These are phyloP conservation scores for Ustulina deusta DNA, from an alignment of 2,329 filamentous ascomycete species.

Conservation along the genomic window DNA sequence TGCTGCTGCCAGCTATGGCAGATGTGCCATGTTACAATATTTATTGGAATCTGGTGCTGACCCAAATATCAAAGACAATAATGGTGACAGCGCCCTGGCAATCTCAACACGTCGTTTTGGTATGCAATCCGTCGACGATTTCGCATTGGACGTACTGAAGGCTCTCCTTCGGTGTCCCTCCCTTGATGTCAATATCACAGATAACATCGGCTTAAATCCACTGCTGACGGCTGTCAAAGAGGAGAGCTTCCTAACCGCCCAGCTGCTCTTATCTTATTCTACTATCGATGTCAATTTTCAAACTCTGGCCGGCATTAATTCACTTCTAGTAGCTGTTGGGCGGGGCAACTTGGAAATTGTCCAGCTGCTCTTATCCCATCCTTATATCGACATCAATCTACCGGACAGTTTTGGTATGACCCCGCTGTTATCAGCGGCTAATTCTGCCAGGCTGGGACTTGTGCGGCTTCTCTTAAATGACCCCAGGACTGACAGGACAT, in stretches of 20 bases:
- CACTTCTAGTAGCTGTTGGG: not conserved
- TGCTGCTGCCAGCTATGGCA: rapidly evolving
- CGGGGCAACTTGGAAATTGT: not conserved
- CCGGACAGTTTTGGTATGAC: no score
- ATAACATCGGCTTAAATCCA: not conserved
- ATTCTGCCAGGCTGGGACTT: not conserved
- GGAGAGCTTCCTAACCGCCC: no score
- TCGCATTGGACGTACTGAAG: no score
- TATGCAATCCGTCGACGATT: no score
- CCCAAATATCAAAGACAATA: not conserved
- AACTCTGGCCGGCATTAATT: not conserved
- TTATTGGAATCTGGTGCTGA: not conserved
- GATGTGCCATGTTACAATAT: not conserved
- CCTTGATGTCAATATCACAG: not conserved
- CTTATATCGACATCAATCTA: not conserved
- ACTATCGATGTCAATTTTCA: not conserved
- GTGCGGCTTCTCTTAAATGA: not conserved
- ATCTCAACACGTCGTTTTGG: no score
- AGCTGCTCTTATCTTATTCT: conserved; percentile 4
- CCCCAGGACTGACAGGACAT: not conserved
- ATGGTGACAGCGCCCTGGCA: not conserved
- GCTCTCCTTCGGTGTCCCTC: not conserved
- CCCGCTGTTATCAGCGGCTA: not conserved
- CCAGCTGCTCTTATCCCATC: not conserved
- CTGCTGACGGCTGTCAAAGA: not conserved